These are phyloP conservation scores for Paspalum vaginatum DNA, from an alignment of 176 grass and related monocot genomes.

Conservation along the genomic window DNA sequence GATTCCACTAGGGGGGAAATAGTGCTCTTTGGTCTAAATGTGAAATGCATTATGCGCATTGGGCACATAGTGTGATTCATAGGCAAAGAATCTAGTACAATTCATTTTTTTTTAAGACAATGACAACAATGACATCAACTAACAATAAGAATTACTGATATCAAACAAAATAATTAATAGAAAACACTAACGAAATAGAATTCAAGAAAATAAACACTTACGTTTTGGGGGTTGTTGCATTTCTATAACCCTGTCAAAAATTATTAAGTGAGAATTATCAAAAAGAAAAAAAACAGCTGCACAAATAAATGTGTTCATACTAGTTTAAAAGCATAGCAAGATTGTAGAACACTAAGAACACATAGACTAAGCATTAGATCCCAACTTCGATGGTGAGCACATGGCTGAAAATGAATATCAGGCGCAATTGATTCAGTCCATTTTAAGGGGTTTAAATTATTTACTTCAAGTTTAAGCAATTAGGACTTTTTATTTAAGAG, in stretches of 20 bases:
- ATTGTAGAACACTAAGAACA: not conserved
- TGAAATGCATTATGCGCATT: no score
- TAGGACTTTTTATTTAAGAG: not conserved
- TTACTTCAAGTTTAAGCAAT: not conserved
- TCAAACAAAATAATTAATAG: conserved; percentile 31
- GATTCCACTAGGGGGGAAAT: no score
- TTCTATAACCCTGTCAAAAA: conserved; percentile 68
- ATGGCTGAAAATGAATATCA: conserved; percentile 9
- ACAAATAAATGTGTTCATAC: not conserved
- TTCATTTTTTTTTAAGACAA: not conserved
- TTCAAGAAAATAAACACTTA: conserved; percentile 46
- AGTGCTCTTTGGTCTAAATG: no score
- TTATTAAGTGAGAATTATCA: conserved; percentile 24
- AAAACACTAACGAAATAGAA: not conserved
- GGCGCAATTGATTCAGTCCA: not conserved
- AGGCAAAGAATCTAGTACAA: not conserved
- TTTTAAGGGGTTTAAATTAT: not conserved
- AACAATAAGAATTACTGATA: not conserved
- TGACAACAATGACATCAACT: not conserved
- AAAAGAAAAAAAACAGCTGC: not conserved
- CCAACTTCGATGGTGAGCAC: conserved; percentile 2
- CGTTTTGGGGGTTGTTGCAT: conserved; percentile 70
- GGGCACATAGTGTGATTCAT: no score
- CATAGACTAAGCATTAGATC: not conserved
- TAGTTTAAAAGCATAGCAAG: not conserved